Evolutionary conservation across 2,329 filamentous ascomycete genomes (phyloP), one percentile per base, ranked within the genome.

Genomic region (Whalleya microplaca): DNA sequence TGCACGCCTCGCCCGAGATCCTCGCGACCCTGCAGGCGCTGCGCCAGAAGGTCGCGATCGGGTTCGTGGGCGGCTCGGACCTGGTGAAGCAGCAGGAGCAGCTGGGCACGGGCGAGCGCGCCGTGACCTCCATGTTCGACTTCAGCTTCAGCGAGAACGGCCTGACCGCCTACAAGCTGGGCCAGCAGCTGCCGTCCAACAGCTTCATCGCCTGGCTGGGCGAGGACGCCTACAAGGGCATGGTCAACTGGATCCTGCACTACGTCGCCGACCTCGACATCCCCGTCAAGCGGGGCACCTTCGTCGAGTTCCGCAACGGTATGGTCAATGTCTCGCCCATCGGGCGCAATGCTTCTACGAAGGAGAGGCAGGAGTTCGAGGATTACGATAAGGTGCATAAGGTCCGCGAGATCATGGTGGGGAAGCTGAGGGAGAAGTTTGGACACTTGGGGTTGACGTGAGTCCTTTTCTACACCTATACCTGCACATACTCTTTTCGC

Each of bases 121-220:
- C 88, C 66, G 94, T 98, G 59, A 92, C 87, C 50, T 81, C 85
- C 60, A 87, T 98, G 69, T 99, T 99, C 81, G 95, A 99, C 81
- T 99, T 91, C 80, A 95, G 90, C 84, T 99, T 99, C 80, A 82
- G 92, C 56, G 95, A 99, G 80, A 99, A 99, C 78, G 95, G 95
- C 10, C 85, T 99, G 66, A 96, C 90, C 1, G 95, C 94, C 43
- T 96, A 84, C 82, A 92, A 92, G 71, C 78, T 93, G 70, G 95
- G 94, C 68, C 76, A 87, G 73, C 82, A 84, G 53, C 85, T 98
- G 55, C 81, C 88, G 1, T 87, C 86, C 69, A 89, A 89, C 76
- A 91, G 85, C 77, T 99, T 98, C 84, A 96, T 98, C 79, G 76
- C 85, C 67, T 96, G 88, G 88, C 82, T 98, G 62, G 95, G 95